These are phyloP conservation scores for Dichotomopilus funicola DNA, from an alignment of 2,329 filamentous ascomycete genomes.

Conservation along the genomic window DNA sequence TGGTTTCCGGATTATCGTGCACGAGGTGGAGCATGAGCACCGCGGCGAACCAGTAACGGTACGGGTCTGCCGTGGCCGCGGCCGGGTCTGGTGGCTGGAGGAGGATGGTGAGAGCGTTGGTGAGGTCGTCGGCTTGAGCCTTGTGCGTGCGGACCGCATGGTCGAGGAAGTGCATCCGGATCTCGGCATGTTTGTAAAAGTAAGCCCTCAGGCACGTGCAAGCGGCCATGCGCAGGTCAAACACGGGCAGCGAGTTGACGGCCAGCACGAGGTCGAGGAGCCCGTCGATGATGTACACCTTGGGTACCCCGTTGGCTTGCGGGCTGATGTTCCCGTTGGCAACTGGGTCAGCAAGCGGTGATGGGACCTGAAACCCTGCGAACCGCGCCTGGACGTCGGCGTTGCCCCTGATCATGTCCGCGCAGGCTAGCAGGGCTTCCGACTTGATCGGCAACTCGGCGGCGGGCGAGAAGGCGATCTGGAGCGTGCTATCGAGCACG, in stretches of 20 bases:
- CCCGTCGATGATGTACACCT: constrained; percentile 88
- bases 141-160: constrained; percentile 73
- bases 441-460: constrained; percentile 73
- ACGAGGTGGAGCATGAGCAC: constrained; percentile 81
- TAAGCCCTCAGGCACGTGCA: constrained; percentile 92
- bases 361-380: constrained; percentile 73
- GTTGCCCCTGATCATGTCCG: constrained; percentile 82
- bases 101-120: constrained; percentile 82
- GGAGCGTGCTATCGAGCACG: constrained; percentile 70
- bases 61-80: constrained; percentile 66
- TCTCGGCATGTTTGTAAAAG: constrained; percentile 72
- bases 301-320: constrained; percentile 45
- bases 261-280: constrained; percentile 76
- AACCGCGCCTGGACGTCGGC: constrained; percentile 77
- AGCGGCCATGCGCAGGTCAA: constrained; percentile 77
- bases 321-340: constrained; percentile 33
- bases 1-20: constrained; percentile 72
- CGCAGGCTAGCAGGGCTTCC: constrained; percentile 79
- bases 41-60: constrained; percentile 83
- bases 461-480: constrained; percentile 69
- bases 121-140: constrained; percentile 70
- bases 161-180: constrained; percentile 67
- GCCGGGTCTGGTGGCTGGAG: constrained; percentile 56
- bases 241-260: constrained; percentile 57
- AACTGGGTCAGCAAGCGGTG: constrained; percentile 41